Percentiles rank a stretch among this genome's conserved stretches.
phyloP scores from a whole-genome alignment of 371 early-diverging fungal genomes.

The Mortierella sp. region DNA sequence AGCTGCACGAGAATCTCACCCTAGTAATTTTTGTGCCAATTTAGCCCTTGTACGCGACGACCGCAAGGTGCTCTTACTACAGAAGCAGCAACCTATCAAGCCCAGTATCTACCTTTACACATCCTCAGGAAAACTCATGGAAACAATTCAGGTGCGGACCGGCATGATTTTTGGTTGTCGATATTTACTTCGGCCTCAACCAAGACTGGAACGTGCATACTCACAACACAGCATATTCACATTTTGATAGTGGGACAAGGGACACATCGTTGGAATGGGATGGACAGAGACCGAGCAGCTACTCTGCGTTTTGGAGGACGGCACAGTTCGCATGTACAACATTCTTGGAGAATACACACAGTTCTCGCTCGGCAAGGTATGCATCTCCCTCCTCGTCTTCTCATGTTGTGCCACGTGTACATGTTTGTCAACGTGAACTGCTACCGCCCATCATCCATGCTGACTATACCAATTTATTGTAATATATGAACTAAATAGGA shows the following conservation, averaged over 20 bases:
- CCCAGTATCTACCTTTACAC: constrained; percentile 89
- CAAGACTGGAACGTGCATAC: background rate
- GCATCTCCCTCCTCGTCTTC: background rate
- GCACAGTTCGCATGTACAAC: constrained; percentile 87
- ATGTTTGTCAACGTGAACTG: background rate
- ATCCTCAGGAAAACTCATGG: constrained; percentile 87
- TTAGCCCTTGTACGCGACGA: constrained; percentile 92
- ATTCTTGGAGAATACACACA: constrained; percentile 84
- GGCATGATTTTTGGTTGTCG: background rate
- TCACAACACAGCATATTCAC: background rate
- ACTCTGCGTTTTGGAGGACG: constrained; percentile 90
- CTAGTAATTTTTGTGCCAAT: background rate
- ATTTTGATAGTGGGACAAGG: constrained; percentile 88
- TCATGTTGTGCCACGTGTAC: background rate
- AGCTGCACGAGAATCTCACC: background rate
- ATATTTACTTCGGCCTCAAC: background rate
- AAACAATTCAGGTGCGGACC: constrained; percentile 81
- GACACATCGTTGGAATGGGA: constrained; percentile 89
- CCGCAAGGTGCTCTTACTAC: constrained; percentile 80
- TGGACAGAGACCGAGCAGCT: constrained; percentile 93
- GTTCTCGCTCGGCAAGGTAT: constrained; percentile 84
- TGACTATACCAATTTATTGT: background rate
- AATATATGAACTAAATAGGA: constrained; percentile 64
- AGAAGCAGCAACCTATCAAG: constrained; percentile 80
- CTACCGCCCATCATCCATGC: background rate